These are phyloP conservation scores for Acmispon strigosus DNA, from an alignment of 306 rosid species.

Conservation along the genomic window DNA sequence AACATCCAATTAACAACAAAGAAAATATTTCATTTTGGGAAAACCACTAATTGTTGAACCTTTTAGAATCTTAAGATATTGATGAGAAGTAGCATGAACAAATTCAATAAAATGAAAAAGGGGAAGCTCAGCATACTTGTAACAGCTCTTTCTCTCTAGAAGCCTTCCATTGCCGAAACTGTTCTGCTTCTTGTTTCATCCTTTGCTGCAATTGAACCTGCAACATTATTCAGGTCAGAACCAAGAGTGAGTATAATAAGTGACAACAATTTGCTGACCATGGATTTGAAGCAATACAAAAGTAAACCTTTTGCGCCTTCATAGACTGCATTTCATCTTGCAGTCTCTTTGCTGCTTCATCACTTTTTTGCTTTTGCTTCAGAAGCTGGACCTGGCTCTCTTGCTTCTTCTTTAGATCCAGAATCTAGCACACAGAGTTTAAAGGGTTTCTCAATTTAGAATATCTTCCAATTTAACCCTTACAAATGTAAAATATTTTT, in stretches of 20 bases:
- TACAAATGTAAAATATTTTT: background rate
- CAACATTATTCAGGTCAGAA: conserved; percentile 11
- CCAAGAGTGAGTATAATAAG: background rate
- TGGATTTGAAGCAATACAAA: conserved; percentile 22
- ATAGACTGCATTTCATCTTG: conserved; percentile 97
- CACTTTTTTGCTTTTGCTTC: conserved; percentile 99
- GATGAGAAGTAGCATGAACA: background rate
- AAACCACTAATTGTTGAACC: background rate
- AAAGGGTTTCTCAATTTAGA: conserved; percentile 16
- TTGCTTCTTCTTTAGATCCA: conserved; percentile 95
- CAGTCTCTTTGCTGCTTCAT: conserved; percentile 91
- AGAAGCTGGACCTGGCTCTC: conserved; percentile 95
- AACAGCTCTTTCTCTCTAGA: conserved; percentile 97
- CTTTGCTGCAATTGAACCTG: conserved; percentile 96
- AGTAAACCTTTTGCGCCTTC: conserved; percentile 89
- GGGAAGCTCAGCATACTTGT: conserved; percentile 55
- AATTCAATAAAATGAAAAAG: conserved; percentile 3
- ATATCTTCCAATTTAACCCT: conserved; percentile 5
- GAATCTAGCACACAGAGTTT: conserved; percentile 52
- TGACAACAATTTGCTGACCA: background rate
- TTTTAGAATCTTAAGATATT: conserved; percentile 8
- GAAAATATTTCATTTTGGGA: conserved; percentile 1
- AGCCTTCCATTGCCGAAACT: conserved; percentile 99
- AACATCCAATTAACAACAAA: background rate
- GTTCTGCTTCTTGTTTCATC: conserved; percentile 99